A percentile compares a stretch with the other conserved stretches of the same genome.
Conservation (phyloP, 2,329 filamentous ascomycete species). For the Rasamsonia emersonii region DNA sequence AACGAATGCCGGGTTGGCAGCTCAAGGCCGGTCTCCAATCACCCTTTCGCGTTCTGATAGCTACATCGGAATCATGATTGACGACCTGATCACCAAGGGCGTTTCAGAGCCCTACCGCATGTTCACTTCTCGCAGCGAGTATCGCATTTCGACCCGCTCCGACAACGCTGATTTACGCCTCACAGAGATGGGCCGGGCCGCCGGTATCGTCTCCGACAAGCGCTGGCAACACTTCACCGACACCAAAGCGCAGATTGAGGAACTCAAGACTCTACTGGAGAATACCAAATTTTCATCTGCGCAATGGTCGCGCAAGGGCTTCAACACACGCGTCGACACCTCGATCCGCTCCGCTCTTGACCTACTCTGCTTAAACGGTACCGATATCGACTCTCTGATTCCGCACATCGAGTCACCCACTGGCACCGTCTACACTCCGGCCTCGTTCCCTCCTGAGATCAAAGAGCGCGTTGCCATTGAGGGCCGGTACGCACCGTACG, state of each 20-base stretch:
- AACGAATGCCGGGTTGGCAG: slow-evolving; percentile 82
- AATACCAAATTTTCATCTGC: slow-evolving; percentile 50
- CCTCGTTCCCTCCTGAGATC: slow-evolving; percentile 47
- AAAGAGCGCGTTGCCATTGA: slow-evolving; percentile 68
- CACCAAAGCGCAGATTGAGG: slow-evolving; percentile 58
- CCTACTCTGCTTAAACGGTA: slow-evolving; percentile 60
- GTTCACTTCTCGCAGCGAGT: slow-evolving; percentile 95
- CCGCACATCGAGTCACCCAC: slow-evolving; percentile 38
- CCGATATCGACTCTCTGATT: slow-evolving; percentile 51
- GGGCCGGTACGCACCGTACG: slow-evolving; percentile 78
- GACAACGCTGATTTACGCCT: slow-evolving; percentile 90
- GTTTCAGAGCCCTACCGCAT: slow-evolving; percentile 96
- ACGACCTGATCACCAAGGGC: slow-evolving; percentile 92
- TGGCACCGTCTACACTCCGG: slow-evolving; percentile 35
- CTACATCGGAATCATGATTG: slow-evolving; percentile 98
- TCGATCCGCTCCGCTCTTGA: slow-evolving; percentile 66
- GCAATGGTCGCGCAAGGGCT: slow-evolving; percentile 62
- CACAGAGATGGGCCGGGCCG: slow-evolving; percentile 65
- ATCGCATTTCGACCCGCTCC: slow-evolving; percentile 80
- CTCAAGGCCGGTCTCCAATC: slow-evolving; percentile 56
- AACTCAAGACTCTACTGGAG: slow-evolving; percentile 55
- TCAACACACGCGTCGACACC: slow-evolving; percentile 59
- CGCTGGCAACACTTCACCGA: slow-evolving; percentile 66
- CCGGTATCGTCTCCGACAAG: slow-evolving; percentile 67
- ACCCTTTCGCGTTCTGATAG: slow-evolving; percentile 73